Evolutionary conservation across 352 stramenopile genomes (phyloP).

Genomic region (Phytopythium ostracodes): DNA sequence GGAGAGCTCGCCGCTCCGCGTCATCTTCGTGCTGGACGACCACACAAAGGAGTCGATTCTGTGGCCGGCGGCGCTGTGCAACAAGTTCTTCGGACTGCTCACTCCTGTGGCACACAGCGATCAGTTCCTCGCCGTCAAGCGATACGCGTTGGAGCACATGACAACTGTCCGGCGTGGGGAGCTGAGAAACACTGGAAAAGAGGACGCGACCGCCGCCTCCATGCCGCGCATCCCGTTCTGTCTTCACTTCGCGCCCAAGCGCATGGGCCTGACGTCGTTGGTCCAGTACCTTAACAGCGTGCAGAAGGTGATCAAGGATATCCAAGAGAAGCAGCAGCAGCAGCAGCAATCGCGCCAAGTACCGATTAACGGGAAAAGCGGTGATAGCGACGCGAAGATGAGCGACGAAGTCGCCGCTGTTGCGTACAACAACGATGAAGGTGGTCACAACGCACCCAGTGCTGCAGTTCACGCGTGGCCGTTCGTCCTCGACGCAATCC

Average conservation of each 20-base stretch:
- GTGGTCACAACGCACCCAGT: neutral
- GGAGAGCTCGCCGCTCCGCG: constrained; percentile 7
- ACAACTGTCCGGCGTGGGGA: neutral
- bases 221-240: constrained; percentile 20
- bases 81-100: constrained; percentile 15
- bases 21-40: constrained; percentile 33
- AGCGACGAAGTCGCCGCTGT: neutral
- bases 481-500: constrained; percentile 25
- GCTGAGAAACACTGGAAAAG: neutral
- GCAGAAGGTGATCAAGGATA: constrained; percentile 8
- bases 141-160: constrained; percentile 6
- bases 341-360: neutral
- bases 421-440: neutral
- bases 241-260: constrained; percentile 26
- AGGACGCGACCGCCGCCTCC: constrained; percentile 1
- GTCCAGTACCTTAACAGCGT: constrained; percentile 27
- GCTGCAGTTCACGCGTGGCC: neutral
- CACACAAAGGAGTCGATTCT: constrained; percentile 23
- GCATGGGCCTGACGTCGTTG: constrained; percentile 22
- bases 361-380: neutral
- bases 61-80: constrained; percentile 20
- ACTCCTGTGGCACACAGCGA: constrained; percentile 3
- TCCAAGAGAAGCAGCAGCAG: constrained; percentile 5
- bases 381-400: neutral
- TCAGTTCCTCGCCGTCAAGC: constrained; percentile 15